These are phyloP conservation scores for Xylaria sp. DNA, from an alignment of 2,329 filamentous ascomycete species.

Conservation along the genomic window DNA sequence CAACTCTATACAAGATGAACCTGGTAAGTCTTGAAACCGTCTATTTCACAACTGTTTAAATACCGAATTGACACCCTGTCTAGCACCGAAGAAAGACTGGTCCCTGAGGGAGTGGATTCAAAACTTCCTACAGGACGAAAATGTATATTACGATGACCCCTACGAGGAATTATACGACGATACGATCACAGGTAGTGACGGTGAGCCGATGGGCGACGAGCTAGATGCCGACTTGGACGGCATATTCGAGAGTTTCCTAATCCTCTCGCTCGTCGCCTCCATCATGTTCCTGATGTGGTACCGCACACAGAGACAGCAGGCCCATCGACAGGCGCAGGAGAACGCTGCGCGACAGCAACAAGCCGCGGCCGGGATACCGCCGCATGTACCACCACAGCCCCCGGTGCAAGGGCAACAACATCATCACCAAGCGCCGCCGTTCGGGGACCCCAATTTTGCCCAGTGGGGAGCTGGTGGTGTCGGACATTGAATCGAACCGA, in stretches of 20 bases:
- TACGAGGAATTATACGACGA: constrained; percentile 67
- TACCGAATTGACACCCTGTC: constrained; percentile 44
- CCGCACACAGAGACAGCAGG: constrained; percentile 74
- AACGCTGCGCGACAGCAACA: constrained; percentile 39
- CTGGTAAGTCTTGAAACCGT: constrained; percentile 64
- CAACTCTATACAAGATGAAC: constrained; percentile 91
- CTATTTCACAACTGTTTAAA: background rate
- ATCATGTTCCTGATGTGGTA: constrained; percentile 85
- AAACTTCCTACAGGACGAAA: constrained; percentile 81
- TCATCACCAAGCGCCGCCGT: constrained; percentile 33
- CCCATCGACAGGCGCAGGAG: constrained; percentile 53
- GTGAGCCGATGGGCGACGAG: constrained; percentile 65
- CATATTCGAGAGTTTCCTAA: constrained; percentile 83
- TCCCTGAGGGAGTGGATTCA: constrained; percentile 86
- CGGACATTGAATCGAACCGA: constrained; percentile 27
- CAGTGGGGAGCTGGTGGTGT: constrained; percentile 60
- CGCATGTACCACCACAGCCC: constrained; percentile 33
- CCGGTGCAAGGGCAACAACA: constrained; percentile 33
- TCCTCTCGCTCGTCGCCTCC: constrained; percentile 78
- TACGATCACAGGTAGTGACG: constrained; percentile 64
- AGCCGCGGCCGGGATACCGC: constrained; percentile 34
- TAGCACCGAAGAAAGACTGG: constrained; percentile 76
- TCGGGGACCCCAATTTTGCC: constrained; percentile 69
- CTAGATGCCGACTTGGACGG: constrained; percentile 77
- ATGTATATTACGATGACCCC: constrained; percentile 69